phyloP scores from a whole-genome alignment of 169 alveolate species.

The Cryptosporidium felis region DNA sequence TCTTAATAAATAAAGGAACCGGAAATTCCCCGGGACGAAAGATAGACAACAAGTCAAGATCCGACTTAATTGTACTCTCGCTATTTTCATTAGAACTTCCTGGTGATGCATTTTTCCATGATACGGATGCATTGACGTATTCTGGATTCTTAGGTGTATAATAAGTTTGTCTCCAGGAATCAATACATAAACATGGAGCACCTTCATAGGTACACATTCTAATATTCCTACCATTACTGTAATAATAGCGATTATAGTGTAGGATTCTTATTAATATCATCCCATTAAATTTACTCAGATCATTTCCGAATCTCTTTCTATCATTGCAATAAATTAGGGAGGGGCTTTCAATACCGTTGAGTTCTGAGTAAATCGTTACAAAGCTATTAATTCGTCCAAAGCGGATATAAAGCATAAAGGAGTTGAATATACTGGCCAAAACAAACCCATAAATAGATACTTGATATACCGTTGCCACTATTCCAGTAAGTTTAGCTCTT shows the following conservation, averaged over 20 bases:
- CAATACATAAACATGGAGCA: conserved; percentile 30
- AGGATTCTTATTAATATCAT: conserved; percentile 14
- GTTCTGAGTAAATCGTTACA: conserved; percentile 61
- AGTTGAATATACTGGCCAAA: conserved; percentile 40
- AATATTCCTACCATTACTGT: conserved; percentile 17
- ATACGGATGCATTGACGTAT: neutral
- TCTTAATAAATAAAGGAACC: conserved; percentile 11
- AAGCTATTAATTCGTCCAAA: conserved; percentile 63
- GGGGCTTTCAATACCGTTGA: conserved; percentile 53
- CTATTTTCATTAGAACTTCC: neutral
- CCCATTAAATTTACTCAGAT: neutral
- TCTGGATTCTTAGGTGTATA: neutral
- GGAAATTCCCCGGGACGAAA: conserved; percentile 66
- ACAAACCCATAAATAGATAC: conserved; percentile 26
- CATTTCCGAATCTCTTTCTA: conserved; percentile 6
- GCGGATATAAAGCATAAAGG: conserved; percentile 42
- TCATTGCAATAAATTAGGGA: conserved; percentile 29
- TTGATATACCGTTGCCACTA: conserved; percentile 53
- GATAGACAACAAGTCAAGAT: neutral
- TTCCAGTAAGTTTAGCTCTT: conserved; percentile 47
- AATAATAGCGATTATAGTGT: conserved; percentile 24
- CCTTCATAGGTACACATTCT: conserved; percentile 41
- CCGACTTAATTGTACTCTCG: neutral
- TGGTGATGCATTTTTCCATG: neutral
- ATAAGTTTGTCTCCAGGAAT: conserved; percentile 45